Percentiles rank a stretch among this genome's conserved stretches.
These are phyloP conservation scores for Phytophthora pistaciae DNA, from an alignment of 352 stramenopile genomes.

Conservation along the genomic window DNA sequence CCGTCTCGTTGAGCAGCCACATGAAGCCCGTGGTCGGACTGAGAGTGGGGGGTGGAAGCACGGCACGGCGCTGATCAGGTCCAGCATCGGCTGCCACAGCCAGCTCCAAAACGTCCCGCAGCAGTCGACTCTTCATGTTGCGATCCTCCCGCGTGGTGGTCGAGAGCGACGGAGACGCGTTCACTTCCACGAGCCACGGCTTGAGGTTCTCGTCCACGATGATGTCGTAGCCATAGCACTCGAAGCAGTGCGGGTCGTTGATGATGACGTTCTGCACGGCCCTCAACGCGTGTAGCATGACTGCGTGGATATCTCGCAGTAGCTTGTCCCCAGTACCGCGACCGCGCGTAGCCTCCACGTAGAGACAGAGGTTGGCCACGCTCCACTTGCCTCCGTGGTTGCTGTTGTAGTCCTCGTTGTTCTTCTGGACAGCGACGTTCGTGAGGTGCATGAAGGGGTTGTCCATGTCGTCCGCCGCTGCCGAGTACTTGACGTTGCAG, in stretches of 20 bases:
- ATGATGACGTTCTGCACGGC: slow-evolving; percentile 95
- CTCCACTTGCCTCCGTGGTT: slow-evolving; percentile 93
- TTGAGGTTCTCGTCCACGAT: slow-evolving; percentile 94
- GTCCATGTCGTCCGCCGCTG: slow-evolving; percentile 86
- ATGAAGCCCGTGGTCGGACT: slow-evolving; percentile 73
- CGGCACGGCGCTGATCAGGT: slow-evolving; percentile 51
- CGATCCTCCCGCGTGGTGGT: slow-evolving; percentile 78
- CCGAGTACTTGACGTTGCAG: slow-evolving; percentile 92
- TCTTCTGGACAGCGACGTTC: slow-evolving; percentile 92
- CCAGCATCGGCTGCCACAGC: slow-evolving; percentile 57
- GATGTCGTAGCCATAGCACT: slow-evolving; percentile 96
- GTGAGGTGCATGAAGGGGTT: slow-evolving; percentile 93
- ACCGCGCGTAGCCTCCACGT: slow-evolving; percentile 79
- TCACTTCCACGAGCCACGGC: slow-evolving; percentile 94
- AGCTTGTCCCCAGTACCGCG: slow-evolving; percentile 65
- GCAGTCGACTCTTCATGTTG: slow-evolving; percentile 82
- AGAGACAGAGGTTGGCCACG: slow-evolving; percentile 87
- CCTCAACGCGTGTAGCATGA: slow-evolving; percentile 89
- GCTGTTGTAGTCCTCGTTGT: slow-evolving; percentile 93
- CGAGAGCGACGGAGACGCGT: slow-evolving; percentile 77
- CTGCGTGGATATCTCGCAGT: slow-evolving; percentile 67
- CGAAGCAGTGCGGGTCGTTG: slow-evolving; percentile 95
- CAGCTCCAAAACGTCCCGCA: slow-evolving; percentile 80
- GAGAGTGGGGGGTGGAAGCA: slow-evolving; percentile 47
- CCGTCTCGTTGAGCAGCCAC: slow-evolving; percentile 79